These are phyloP conservation scores for Phytophthora lateralis DNA, from an alignment of 352 stramenopile genomes.

Conservation along the genomic window DNA sequence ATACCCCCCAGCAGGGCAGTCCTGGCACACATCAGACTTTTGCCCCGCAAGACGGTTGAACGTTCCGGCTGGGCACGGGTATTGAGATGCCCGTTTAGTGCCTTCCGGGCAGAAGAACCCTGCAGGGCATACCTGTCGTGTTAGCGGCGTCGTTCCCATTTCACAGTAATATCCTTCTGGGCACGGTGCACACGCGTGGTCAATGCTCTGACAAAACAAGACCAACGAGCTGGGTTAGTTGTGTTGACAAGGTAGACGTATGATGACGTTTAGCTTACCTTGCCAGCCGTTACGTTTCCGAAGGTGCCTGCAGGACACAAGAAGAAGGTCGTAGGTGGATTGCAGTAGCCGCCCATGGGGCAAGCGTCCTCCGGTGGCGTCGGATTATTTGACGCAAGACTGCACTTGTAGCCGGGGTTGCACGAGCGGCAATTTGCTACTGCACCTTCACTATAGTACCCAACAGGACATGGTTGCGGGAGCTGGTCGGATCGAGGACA, in stretches of 20 bases:
- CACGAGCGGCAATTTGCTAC: conserved; percentile 71
- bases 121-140: conserved; percentile 61
- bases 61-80: conserved; percentile 87
- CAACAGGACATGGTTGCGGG: conserved; percentile 83
- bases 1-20: conserved; percentile 70
- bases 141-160: conserved; percentile 72
- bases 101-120: conserved; percentile 76
- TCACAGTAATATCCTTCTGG: conserved; percentile 81
- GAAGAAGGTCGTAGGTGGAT: conserved; percentile 84
- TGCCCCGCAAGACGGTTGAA: conserved; percentile 70
- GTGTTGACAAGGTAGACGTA: neutral
- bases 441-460: conserved; percentile 85
- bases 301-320: conserved; percentile 88
- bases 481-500: conserved; percentile 75
- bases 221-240: conserved; percentile 1
- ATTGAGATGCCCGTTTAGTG: conserved; percentile 68
- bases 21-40: conserved; percentile 53
- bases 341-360: conserved; percentile 89
- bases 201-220: conserved; percentile 56
- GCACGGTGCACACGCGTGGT: conserved; percentile 78
- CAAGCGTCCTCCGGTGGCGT: conserved; percentile 88
- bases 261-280: conserved; percentile 41
- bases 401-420: conserved; percentile 78
- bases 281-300: conserved; percentile 79
- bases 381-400: conserved; percentile 74